Percentiles rank a stretch among this genome's conserved stretches.
Conservation (phyloP, 345 rosid genomes). For the Excoecaria agallocha region DNA sequence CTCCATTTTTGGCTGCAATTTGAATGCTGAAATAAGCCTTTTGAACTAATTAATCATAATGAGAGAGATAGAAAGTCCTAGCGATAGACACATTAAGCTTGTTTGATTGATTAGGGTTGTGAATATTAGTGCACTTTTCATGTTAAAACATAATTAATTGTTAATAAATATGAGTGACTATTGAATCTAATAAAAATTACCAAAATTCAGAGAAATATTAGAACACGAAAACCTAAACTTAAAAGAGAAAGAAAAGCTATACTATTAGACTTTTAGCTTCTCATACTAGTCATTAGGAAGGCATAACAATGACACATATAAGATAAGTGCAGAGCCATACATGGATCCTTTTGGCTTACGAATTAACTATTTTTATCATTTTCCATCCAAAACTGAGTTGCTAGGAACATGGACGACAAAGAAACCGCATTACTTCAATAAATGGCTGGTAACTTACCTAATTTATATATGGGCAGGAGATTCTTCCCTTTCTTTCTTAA, state of each 20-base stretch:
- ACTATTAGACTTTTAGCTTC: background rate
- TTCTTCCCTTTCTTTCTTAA: slow-evolving; percentile 65
- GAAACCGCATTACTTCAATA: background rate
- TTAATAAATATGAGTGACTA: background rate
- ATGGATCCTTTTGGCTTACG: background rate
- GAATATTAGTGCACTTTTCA: background rate
- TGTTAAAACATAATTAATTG: background rate
- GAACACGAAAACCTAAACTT: background rate
- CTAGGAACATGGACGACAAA: background rate
- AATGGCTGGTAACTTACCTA: slow-evolving; percentile 43
- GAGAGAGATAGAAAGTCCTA: background rate
- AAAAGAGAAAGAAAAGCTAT: background rate
- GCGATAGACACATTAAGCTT: background rate
- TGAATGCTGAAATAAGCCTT: slow-evolving; percentile 16
- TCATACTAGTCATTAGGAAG: background rate
- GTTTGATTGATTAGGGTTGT: background rate
- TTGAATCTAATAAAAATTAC: background rate
- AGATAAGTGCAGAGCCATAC: background rate
- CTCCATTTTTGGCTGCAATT: slow-evolving; percentile 80
- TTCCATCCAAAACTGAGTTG: background rate
- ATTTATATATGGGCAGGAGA: slow-evolving; percentile 77
- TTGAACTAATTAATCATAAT: background rate
- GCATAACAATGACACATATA: background rate
- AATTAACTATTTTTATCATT: background rate
- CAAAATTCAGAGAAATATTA: too few species aligned